A percentile compares a stretch with the other conserved stretches of the same genome.
Evolutionary conservation across 108 stramenopile genomes (phyloP).

Genomic region (Discostella pseudostelligera): DNA sequence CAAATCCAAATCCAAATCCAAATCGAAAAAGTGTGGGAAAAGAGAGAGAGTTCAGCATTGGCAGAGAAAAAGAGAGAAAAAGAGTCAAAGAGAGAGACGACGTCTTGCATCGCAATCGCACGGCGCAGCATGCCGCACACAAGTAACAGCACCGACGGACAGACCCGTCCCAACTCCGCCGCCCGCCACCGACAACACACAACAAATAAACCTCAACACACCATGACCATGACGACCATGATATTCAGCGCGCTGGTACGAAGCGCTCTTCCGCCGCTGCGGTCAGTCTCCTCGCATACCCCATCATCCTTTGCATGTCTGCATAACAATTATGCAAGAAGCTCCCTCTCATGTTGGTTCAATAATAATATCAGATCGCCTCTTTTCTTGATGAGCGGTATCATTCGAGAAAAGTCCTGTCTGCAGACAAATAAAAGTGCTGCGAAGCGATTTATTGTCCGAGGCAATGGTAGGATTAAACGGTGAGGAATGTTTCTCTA

Average conservation of each 20-base stretch:
- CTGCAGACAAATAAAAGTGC: conserved; percentile 73
- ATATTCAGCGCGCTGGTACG: conserved; percentile 32
- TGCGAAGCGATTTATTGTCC: conserved; percentile 70
- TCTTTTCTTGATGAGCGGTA: conserved; percentile 5
- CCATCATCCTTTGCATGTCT: background rate
- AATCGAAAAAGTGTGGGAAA: too few species aligned
- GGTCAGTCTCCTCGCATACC: conserved; percentile 1
- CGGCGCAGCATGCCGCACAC: too few species aligned
- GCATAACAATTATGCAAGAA: conserved; percentile 1
- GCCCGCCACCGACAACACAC: background rate
- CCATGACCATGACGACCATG: background rate
- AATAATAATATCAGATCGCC: background rate
- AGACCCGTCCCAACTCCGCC: too few species aligned
- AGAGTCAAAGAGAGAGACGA: too few species aligned
- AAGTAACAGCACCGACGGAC: too few species aligned
- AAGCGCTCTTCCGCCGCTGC: conserved; percentile 10
- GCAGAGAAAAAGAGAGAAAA: too few species aligned
- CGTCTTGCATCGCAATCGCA: too few species aligned
- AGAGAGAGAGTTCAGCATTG: too few species aligned
- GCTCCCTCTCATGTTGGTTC: background rate
- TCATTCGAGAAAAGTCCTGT: conserved; percentile 46
- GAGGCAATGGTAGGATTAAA: conserved; percentile 73
- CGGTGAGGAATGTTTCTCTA: too few species aligned
- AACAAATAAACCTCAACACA: background rate
- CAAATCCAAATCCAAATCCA: too few species aligned